Evolutionary conservation across 306 rosid genomes (phyloP).

Genomic region (Clitoria ternatea): DNA sequence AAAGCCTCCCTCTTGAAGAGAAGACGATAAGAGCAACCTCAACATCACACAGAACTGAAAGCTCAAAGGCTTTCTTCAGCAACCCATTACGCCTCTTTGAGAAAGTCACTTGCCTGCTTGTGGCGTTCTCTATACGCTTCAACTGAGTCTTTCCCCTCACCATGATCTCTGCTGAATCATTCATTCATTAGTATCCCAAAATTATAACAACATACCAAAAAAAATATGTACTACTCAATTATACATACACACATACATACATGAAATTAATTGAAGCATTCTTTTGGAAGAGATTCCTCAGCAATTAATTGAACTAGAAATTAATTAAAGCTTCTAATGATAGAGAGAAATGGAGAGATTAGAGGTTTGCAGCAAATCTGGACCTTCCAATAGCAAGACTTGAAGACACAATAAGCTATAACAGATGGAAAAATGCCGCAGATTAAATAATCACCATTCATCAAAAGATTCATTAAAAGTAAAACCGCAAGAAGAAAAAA

Average conservation of each 20-base stretch:
- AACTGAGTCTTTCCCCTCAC: constrained; percentile 91
- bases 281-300: no score
- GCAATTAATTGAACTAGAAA: neutral
- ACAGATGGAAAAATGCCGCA: constrained; percentile 8
- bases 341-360: neutral
- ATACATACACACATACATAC: no score
- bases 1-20: constrained; percentile 48
- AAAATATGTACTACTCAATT: neutral
- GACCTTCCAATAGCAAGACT: neutral
- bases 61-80: constrained; percentile 85
- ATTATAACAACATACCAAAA: neutral
- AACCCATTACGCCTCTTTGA: constrained; percentile 79
- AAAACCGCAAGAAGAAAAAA: neutral
- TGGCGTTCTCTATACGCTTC: constrained; percentile 82
- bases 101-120: constrained; percentile 88
- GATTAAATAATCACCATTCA: neutral
- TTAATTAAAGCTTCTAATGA: neutral
- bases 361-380: constrained; percentile 24
- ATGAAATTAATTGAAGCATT: no score
- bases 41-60: constrained; percentile 81
- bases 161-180: constrained; percentile 40
- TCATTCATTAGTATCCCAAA: neutral
- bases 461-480: neutral
- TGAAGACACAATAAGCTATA: constrained; percentile 10
- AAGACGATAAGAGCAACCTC: constrained; percentile 42